Base-by-base conservation (phyloP, 73 alveolate species). In the Paramecium sonneborni region DNA sequence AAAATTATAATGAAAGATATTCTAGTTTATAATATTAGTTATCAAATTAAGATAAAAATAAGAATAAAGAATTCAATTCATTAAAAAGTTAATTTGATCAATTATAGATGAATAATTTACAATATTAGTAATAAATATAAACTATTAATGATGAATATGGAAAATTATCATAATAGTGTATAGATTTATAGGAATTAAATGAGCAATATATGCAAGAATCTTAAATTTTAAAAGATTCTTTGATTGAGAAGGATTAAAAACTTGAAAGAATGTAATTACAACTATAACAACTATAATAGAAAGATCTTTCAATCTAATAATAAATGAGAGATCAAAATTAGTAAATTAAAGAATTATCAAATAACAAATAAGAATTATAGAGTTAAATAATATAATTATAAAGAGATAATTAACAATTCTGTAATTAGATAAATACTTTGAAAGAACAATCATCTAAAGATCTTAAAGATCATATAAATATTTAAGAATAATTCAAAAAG, bases 121-220 rank as follows among this genome's bases (percentile, higher is more conserved):
- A 74, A n/a, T 74, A 28, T 39, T 18, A 74, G 20, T 10, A 74
- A 35, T 34, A 74, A 34, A 15, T 74, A 5, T 5, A 74, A 74
- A 8, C 21, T 74, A 39, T 39, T 9, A 74, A 74, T 39, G 87
- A 74, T 14, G 67, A 74, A 74, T 37, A 28, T 74, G 56, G 44
- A 34, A 74, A 34, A 34, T 28, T 74, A 32, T 10, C 56, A 35
- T 37, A 74, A 35, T 23, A 74, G 32, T 37, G 34, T n/a, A n/a
- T 37, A 14, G 87, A 74, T 39, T 74, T 74, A 34, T 37, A 74
- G 26, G 87, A 74, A 37, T 37, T 74, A 21, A 74, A 74, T 74
- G 87, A 74, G 15, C 5, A 34, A 37, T 74, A 37, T 39, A 74
- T 74, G 67, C 14, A 74, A 28, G 87, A 74, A 74, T 32, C 87